phyloP scores from a whole-genome alignment of 257 asterid species.

The Paulownia fortunei region DNA sequence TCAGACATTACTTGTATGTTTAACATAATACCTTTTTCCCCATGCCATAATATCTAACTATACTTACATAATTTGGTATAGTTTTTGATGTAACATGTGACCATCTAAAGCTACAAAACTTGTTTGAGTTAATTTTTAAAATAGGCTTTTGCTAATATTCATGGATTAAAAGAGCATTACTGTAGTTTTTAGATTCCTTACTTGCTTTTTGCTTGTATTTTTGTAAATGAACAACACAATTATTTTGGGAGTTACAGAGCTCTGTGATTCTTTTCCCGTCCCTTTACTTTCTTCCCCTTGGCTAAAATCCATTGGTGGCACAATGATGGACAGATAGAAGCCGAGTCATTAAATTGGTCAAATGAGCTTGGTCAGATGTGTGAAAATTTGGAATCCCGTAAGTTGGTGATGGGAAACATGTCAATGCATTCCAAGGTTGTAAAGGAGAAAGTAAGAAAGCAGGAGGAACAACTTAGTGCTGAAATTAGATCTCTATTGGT shows the following conservation, averaged over 20 bases:
- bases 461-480: conserved; percentile 84
- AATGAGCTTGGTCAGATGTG: conserved; percentile 88
- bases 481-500: conserved; percentile 78
- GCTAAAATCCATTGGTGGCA: conserved; percentile 37
- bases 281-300: conserved; percentile 10
- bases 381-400: conserved; percentile 75
- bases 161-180: background rate
- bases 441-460: conserved; percentile 81
- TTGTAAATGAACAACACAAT: background rate
- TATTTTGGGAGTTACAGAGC: background rate
- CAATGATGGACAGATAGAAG: conserved; percentile 63
- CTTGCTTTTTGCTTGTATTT: conserved; percentile 9
- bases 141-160: background rate
- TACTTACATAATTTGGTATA: background rate
- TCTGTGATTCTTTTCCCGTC: conserved; percentile 6
- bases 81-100: background rate
- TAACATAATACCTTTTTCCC: background rate
- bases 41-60: background rate
- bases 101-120: background rate
- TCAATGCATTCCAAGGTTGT: conserved; percentile 85
- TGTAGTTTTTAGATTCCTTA: conserved; percentile 11
- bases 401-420: conserved; percentile 95
- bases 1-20: background rate
- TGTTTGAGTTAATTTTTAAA: background rate
- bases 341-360: conserved; percentile 69